Evolutionary conservation across 1,139 yeast genomes (phyloP).

Genomic region (Diutina ranongensis): DNA sequence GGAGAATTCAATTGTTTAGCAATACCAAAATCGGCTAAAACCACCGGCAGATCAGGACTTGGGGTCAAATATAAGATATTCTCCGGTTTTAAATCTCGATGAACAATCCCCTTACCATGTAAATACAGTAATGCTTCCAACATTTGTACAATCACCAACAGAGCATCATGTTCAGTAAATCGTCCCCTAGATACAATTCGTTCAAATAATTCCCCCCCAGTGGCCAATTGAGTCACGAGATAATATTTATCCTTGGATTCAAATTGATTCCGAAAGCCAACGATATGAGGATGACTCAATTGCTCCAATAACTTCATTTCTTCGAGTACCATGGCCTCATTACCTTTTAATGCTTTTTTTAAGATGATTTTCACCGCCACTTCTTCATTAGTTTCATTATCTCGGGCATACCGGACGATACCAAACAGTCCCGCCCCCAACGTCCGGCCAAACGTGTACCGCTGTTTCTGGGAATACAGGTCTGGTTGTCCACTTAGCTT

Average conservation of each 20-base stretch:
- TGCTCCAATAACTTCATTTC: slow-evolving; percentile 60
- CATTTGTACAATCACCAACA: slow-evolving; percentile 54
- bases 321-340: slow-evolving; percentile 46
- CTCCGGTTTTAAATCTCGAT: slow-evolving; percentile 87
- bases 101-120: slow-evolving; percentile 68
- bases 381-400: slow-evolving; percentile 45
- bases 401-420: slow-evolving; percentile 68
- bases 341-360: slow-evolving; percentile 71
- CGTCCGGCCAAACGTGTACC: slow-evolving; percentile 65
- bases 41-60: slow-evolving; percentile 49
- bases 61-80: slow-evolving; percentile 58
- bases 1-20: slow-evolving; percentile 57
- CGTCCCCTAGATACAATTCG: slow-evolving; percentile 65
- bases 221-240: slow-evolving; percentile 68
- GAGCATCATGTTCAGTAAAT: slow-evolving; percentile 81
- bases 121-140: slow-evolving; percentile 65
- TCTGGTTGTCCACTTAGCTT: slow-evolving; percentile 66
- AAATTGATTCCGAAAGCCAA: slow-evolving; percentile 78
- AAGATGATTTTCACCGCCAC: slow-evolving; percentile 82
- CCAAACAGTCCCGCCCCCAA: slow-evolving; percentile 92
- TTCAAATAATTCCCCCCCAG: slow-evolving; percentile 88
- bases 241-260: slow-evolving; percentile 73
- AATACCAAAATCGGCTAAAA: slow-evolving; percentile 87
- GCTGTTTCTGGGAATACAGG: slow-evolving; percentile 50
- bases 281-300: slow-evolving; percentile 71